Base-by-base conservation (phyloP, 306 rosid genomes). In the Castanospermum australe region DNA sequence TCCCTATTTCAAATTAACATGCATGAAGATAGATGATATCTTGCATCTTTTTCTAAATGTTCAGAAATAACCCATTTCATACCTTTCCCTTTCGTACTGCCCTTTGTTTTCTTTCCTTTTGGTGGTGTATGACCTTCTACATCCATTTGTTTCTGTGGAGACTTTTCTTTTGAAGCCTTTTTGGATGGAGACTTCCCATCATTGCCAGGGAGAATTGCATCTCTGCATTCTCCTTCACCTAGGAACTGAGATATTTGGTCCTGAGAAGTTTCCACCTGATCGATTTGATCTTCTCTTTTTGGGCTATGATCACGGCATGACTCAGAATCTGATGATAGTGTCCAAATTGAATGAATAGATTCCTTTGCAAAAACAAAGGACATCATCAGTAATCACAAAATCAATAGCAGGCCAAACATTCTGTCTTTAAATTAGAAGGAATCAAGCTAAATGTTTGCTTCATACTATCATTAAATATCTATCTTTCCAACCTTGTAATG, bases 301-400 rank as follows among this genome's bases (percentile, higher is more conserved):
- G 85, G 84, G 76, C 83, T 84, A 72, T 51, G 75, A 68, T 72
- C 88, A 50, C 28, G 86, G 60, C 70, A 80, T 67, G 82, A 81
- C 86, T 93, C 98, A 1, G 95, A 93, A 73, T 91, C 98, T 73
- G 95, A 93, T 75, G 97, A 88, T 56, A 90, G 75, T 47, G 63
- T 39, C 97, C 85, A 91, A 73, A 90, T 61, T 50, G 93, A 81
- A 78, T 69, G 81, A 81, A 85, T 84, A 75, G 86, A 14, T 66
- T 70, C 90, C 98, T 91, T 84, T 60, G 47, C 45, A 76, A 60
- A 55, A 66, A 61, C 36, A 63, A 30, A 32, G 69, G 70, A 61
- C 77, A 47, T 35, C 86, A 70, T 81, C 79, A 86, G 83, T 17
- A 69, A 82, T 22, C 42, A 63, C 63, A 67, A 32, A 73, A 55